These are phyloP conservation scores for Metarhizium brunneum DNA, from an alignment of 2,329 filamentous ascomycete species.

Conservation along the genomic window DNA sequence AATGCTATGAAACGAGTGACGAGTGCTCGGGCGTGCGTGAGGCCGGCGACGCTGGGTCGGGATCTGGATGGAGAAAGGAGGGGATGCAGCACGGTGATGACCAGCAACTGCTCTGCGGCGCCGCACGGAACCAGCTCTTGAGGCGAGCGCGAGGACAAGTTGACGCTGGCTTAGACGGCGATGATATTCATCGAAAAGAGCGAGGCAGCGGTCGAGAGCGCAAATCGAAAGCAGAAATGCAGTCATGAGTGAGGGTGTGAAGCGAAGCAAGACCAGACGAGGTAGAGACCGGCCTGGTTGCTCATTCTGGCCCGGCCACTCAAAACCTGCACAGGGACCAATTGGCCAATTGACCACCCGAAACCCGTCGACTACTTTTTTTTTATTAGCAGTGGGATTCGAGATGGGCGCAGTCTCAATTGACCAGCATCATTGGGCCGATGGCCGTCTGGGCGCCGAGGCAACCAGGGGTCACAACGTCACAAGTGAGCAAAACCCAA, in stretches of 20 bases:
- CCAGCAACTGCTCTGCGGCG: conserved; percentile 20
- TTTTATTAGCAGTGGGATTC: neutral
- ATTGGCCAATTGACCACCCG: no score
- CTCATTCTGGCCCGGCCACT: neutral
- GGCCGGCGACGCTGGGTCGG: neutral
- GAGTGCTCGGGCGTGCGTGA: neutral
- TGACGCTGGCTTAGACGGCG: conserved; percentile 28
- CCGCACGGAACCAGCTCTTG: conserved; percentile 32
- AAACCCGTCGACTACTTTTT: no score
- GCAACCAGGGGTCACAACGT: neutral
- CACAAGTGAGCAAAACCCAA: neutral
- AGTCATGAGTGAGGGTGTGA: conserved; percentile 31
- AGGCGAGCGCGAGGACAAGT: conserved; percentile 31
- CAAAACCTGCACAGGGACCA: neutral
- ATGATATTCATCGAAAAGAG: conserved; percentile 32
- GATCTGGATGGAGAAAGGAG: conserved; percentile 23
- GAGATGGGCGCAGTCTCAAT: neutral
- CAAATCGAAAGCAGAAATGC: conserved; percentile 37
- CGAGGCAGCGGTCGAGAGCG: conserved; percentile 35
- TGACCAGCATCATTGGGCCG: neutral
- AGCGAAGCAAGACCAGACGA: conserved; percentile 2
- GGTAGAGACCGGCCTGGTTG: neutral
- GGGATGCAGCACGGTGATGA: conserved; percentile 15
- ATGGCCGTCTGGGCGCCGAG: neutral
- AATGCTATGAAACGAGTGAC: conserved; percentile 3